Percentiles rank a stretch among this genome's conserved stretches.
phyloP scores from a whole-genome alignment of 495 filamentous ascomycete genomes.

The Peziza echinospora region DNA sequence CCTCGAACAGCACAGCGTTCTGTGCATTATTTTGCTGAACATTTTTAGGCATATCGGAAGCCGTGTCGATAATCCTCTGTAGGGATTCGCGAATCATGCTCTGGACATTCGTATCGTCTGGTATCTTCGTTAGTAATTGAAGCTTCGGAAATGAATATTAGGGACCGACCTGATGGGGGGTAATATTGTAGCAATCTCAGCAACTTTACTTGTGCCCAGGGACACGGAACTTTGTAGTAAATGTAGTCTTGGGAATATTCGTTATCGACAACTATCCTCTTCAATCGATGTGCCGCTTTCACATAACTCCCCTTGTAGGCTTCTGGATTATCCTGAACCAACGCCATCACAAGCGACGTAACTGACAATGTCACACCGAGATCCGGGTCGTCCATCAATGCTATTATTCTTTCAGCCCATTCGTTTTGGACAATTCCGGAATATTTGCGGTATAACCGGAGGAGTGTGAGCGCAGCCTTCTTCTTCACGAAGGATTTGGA shows the following conservation, averaged over 20 bases:
- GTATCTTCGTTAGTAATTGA: constrained; percentile 6
- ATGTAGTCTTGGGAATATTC: constrained; percentile 76
- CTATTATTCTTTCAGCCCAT: constrained; percentile 95
- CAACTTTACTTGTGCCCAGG: constrained; percentile 95
- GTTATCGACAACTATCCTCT: constrained; percentile 70
- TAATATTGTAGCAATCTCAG: constrained; percentile 85
- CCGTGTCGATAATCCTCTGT: constrained; percentile 69
- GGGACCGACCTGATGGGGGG: constrained; percentile 60
- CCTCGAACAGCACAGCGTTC: constrained; percentile 94
- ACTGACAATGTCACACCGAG: constrained; percentile 89
- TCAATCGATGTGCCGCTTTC: constrained; percentile 74
- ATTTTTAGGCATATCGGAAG: constrained; percentile 88
- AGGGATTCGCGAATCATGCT: constrained; percentile 82
- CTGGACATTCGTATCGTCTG: constrained; percentile 80
- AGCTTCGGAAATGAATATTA: not conserved
- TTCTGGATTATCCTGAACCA: constrained; percentile 81
- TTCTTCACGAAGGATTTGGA: constrained; percentile 98
- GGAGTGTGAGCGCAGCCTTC: constrained; percentile 91
- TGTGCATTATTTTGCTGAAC: constrained; percentile 99
- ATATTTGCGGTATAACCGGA: constrained; percentile 86
- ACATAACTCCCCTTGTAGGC: constrained; percentile 85
- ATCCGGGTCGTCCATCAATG: constrained; percentile 91
- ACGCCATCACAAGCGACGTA: constrained; percentile 86
- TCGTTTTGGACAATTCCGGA: constrained; percentile 81
- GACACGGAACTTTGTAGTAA: constrained; percentile 97